Conservation (phyloP, 805 yeast species). For the Ogataea wickerhamii region DNA sequence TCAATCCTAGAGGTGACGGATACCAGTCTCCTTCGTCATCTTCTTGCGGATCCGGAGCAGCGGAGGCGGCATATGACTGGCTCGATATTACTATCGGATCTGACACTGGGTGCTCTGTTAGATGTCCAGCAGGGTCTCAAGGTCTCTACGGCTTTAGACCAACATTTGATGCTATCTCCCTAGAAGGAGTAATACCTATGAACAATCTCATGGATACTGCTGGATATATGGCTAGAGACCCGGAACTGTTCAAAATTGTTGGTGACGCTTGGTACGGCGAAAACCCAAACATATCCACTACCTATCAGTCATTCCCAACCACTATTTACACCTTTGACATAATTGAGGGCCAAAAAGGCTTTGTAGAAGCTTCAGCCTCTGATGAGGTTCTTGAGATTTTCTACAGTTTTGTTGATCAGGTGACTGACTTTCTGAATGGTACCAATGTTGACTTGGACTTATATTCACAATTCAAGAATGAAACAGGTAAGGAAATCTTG, state of each 20-base stretch:
- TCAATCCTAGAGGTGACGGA: slow-evolving; percentile 14
- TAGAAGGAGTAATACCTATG: slow-evolving; percentile 13
- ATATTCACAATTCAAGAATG: slow-evolving; percentile 4
- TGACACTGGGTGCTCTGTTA: slow-evolving; percentile 12
- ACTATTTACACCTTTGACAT: slow-evolving; percentile 10
- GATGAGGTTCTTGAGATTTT: slow-evolving; percentile 6
- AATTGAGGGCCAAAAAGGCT: slow-evolving; percentile 3
- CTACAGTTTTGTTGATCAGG: slow-evolving; percentile 9
- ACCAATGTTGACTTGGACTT: slow-evolving; percentile 7
- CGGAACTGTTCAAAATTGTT: slow-evolving; percentile 6
- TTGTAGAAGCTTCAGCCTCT: slow-evolving; percentile 5
- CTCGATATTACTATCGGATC: slow-evolving; percentile 12
- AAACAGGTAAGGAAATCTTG: slow-evolving; percentile 7
- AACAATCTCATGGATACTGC: slow-evolving; percentile 12
- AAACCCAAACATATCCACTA: slow-evolving; percentile 7
- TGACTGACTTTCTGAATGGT: slow-evolving; percentile 9
- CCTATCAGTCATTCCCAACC: slow-evolving; percentile 9
- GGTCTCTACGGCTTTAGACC: slow-evolving; percentile 13
- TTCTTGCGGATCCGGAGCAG: slow-evolving; percentile 13
- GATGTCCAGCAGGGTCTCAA: slow-evolving; percentile 12
- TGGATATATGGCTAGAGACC: slow-evolving; percentile 10
- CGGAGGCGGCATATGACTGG: slow-evolving; percentile 15
- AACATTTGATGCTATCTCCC: slow-evolving; percentile 12
- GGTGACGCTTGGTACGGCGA: slow-evolving; percentile 14
- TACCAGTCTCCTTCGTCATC: slow-evolving; percentile 14